Evolutionary conservation across 805 yeast genomes (phyloP).

Genomic region (Kuraishia molischiana): DNA sequence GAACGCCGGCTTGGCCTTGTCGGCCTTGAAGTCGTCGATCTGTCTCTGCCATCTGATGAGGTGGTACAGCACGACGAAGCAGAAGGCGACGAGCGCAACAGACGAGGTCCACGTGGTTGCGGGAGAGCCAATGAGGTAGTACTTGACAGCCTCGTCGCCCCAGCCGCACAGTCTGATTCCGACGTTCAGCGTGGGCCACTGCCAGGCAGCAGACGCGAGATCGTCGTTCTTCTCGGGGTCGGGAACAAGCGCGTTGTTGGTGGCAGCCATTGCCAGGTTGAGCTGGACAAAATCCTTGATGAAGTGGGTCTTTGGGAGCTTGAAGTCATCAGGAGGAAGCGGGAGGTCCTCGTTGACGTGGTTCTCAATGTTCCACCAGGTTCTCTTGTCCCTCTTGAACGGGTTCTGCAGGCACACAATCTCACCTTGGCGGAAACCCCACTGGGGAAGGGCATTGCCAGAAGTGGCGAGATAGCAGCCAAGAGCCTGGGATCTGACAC

Average conservation of each 20-base stretch:
- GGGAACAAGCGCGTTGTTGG: conserved; percentile 74
- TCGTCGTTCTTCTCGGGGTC: conserved; percentile 67
- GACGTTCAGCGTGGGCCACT: conserved; percentile 74
- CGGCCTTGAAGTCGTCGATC: conserved; percentile 43
- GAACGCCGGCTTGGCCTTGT: conserved; percentile 2
- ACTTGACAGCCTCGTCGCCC: conserved; percentile 39
- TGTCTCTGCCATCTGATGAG: conserved; percentile 81
- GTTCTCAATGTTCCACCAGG: conserved; percentile 83
- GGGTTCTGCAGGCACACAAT: conserved; percentile 69
- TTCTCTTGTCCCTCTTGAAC: conserved; percentile 66
- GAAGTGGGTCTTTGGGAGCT: conserved; percentile 66
- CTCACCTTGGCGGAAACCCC: conserved; percentile 88
- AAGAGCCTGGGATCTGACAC: conserved; percentile 50
- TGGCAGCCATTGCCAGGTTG: conserved; percentile 82
- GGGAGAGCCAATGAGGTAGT: conserved; percentile 56
- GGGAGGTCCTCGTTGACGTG: conserved; percentile 54
- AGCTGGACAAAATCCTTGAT: conserved; percentile 67
- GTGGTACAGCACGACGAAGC: conserved; percentile 26
- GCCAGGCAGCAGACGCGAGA: conserved; percentile 71
- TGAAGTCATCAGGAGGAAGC: conserved; percentile 48
- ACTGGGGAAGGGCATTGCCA: conserved; percentile 57
- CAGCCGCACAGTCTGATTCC: conserved; percentile 63
- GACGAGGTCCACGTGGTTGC: conserved; percentile 59
- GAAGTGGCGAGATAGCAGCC: conserved; percentile 77
- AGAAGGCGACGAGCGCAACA: conserved; percentile 37